These are phyloP conservation scores for Phlyctochytrium bullatum DNA, from an alignment of 192 early-diverging fungal species.

Conservation along the genomic window DNA sequence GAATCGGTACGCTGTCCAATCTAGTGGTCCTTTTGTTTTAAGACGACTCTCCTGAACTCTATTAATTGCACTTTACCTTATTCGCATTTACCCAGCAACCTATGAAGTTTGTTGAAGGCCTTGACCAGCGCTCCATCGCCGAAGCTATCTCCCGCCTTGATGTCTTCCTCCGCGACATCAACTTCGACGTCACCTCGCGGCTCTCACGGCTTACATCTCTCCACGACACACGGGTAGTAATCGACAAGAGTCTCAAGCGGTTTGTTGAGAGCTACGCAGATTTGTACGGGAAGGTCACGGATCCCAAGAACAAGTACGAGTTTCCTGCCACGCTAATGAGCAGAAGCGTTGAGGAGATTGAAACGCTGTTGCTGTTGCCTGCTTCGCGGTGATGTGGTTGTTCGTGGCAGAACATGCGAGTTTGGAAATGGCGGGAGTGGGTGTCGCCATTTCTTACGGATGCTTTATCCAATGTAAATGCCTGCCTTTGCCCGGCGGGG, in stretches of 20 bases:
- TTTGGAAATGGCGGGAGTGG: no score
- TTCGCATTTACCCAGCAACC: no score
- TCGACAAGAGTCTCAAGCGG: slow-evolving; percentile 47
- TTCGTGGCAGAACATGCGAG: no score
- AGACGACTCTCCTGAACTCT: slow-evolving; percentile 5
- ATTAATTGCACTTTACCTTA: slow-evolving; percentile 41
- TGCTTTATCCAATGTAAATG: no score
- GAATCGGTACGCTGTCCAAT: slow-evolving; percentile 37
- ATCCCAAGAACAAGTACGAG: slow-evolving; percentile 63
- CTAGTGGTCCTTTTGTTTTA: not conserved
- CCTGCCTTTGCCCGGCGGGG: no score
- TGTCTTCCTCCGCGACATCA: slow-evolving; percentile 59
- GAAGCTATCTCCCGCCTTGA: slow-evolving; percentile 62
- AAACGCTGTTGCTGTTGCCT: slow-evolving; percentile 51
- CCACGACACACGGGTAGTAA: slow-evolving; percentile 34
- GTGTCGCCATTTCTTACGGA: no score
- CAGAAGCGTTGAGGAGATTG: slow-evolving; percentile 71
- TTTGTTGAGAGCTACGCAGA: slow-evolving; percentile 64
- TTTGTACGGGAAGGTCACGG: slow-evolving; percentile 51
- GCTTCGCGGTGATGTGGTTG: no score
- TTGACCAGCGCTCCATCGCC: slow-evolving; percentile 51
- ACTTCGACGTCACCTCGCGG: slow-evolving; percentile 55
- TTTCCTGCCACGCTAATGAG: slow-evolving; percentile 60
- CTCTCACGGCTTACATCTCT: slow-evolving; percentile 36
- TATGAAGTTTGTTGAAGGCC: no score